Base-by-base conservation (phyloP, 2,329 filamentous ascomycete species). In the Aspergillus costaricaensis region DNA sequence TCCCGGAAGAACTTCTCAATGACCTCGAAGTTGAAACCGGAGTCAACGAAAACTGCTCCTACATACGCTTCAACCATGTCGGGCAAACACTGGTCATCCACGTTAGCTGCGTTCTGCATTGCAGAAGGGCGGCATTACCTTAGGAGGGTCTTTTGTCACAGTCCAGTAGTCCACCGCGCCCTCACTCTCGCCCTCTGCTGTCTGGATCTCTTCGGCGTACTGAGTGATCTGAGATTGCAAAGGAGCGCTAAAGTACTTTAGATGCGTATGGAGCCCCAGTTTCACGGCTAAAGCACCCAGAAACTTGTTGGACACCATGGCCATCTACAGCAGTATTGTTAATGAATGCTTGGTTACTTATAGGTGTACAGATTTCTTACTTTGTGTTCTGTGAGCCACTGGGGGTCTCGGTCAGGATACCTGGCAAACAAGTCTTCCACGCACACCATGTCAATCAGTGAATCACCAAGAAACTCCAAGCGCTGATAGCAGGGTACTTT, bases 271-370 rank as follows among this genome's bases (percentile, higher is more conserved):
- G 58, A 98, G 89, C 0, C 85, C 88, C 0, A 98, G 83, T 51
- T 86, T 84, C 3, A 96, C 91, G 61, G 90, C 90, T 3, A 98
- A 81, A 17, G 88, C 91, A 1, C 91, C 92, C 1, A 97, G 83
- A 71, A 98, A 99, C 62, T 93, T 92, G 78, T 99, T 99, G 56
- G 91, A 95, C 0, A 95, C 93, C 91, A 99, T 97, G n/a, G 93
- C 92, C 88, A 96, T 97, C 79, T 82, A 61, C 38, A 50, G 19
- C 44, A n/a, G 36, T 55, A 7, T 27, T 25, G 21, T 69, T 50
- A 71, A 58, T 25, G 44, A 21, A 36, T 30, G 17, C 21, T 14
- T 39, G 17, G 6, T n/a, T 8, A 25, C 4, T 7, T 8, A 3
- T 14, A 3, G 30, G n/a, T 17, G 8, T 3, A 9, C 3, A n/a